phyloP scores from a whole-genome alignment of 345 rosid species.

The Arabidopsis thaliana region DNA sequence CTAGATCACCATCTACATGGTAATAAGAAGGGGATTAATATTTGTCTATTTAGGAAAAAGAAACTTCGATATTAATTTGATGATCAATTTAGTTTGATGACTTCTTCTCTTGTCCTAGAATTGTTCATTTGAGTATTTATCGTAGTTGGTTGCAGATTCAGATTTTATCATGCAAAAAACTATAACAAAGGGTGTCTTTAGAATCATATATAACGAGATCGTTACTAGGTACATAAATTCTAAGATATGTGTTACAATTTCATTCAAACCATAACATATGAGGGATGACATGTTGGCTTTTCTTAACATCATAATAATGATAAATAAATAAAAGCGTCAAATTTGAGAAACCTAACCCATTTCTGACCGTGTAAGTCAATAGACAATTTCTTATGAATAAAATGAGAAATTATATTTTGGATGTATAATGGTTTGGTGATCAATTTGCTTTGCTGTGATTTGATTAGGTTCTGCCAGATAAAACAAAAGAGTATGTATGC shows the following conservation, averaged over 20 bases:
- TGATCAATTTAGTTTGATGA: neutral
- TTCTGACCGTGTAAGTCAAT: neutral
- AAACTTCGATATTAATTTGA: neutral
- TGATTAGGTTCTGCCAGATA: neutral
- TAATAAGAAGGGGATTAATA: too few relatives aligned
- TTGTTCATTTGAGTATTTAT: neutral
- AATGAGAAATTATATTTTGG: neutral
- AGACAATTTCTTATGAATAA: neutral
- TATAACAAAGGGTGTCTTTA: neutral
- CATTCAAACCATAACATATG: neutral
- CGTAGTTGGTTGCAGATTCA: neutral
- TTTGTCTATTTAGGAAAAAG: neutral
- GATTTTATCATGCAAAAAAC: neutral
- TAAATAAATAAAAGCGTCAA: too few relatives aligned
- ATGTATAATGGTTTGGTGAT: neutral
- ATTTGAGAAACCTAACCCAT: neutral
- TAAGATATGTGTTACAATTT: neutral
- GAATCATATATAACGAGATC: neutral
- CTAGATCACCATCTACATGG: too few relatives aligned
- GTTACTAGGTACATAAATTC: neutral
- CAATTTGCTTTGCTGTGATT: neutral
- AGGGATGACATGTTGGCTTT: neutral
- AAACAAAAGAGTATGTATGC: neutral
- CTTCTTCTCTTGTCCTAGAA: neutral
- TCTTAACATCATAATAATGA: too few relatives aligned